These are phyloP conservation scores for Ophiostoma quercus DNA, from an alignment of 2,329 filamentous ascomycete genomes.

Conservation along the genomic window DNA sequence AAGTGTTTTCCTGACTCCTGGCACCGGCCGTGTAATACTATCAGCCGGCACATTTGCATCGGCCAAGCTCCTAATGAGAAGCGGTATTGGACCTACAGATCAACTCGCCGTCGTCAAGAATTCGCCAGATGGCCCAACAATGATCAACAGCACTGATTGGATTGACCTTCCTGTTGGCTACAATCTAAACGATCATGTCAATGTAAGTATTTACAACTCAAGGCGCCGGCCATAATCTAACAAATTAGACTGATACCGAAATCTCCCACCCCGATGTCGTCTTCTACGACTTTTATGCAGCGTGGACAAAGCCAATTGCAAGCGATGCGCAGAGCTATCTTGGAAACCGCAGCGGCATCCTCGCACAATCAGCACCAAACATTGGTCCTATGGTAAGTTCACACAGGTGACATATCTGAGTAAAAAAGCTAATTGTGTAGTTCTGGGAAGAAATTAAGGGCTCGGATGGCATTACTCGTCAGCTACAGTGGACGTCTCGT, in stretches of 20 bases:
- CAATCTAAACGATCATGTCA: conserved; percentile 50
- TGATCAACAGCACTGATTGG: conserved; percentile 49
- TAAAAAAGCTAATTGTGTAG: background rate
- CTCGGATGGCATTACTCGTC: background rate
- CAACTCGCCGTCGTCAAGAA: conserved; percentile 50
- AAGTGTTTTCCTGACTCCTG: conserved; percentile 43
- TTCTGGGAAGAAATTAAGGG: background rate
- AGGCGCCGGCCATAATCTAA: background rate
- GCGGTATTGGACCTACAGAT: conserved; percentile 60
- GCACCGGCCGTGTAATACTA: conserved; percentile 59
- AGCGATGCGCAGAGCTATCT: conserved; percentile 1
- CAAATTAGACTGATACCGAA: background rate
- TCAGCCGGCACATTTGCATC: conserved; percentile 66
- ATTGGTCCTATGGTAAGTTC: background rate
- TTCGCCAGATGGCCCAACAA: conserved; percentile 41
- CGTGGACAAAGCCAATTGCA: background rate
- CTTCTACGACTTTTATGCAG: background rate
- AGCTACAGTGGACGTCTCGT: background rate
- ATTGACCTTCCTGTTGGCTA: conserved; percentile 55
- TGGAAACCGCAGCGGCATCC: background rate
- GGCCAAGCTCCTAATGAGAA: conserved; percentile 62
- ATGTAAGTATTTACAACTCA: background rate
- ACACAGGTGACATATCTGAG: too few species aligned
- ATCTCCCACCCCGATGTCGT: background rate
- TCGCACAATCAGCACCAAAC: background rate